phyloP scores from a whole-genome alignment of 2,329 filamentous ascomycete genomes.

The Coniosporium tulheliwenetii region DNA sequence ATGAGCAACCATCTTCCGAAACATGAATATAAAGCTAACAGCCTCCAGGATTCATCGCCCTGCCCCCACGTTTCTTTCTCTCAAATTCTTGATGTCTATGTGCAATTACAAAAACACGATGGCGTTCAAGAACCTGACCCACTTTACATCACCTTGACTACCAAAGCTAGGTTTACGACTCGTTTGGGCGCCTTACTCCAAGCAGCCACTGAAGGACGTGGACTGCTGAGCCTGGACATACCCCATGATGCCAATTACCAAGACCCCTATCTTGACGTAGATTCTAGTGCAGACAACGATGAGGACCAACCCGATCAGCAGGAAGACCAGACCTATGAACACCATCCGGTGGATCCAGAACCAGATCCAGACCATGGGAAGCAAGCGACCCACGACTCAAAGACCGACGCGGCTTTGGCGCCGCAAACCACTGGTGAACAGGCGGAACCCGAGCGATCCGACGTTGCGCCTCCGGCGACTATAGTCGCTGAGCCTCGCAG shows the following conservation, averaged over 20 bases:
- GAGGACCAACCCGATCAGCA: constrained; percentile 2
- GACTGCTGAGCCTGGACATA: not conserved
- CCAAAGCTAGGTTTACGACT: constrained; percentile 36
- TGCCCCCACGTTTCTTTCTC: constrained; percentile 34
- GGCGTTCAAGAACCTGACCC: constrained; percentile 35
- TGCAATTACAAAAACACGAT: constrained; percentile 44
- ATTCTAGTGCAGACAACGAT: constrained; percentile 3
- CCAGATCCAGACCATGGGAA: too few relatives aligned
- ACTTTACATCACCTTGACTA: constrained; percentile 41
- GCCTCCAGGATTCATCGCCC: constrained; percentile 31
- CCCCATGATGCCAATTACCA: too few relatives aligned
- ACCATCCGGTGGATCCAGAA: not conserved
- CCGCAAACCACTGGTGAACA: constrained; percentile 1
- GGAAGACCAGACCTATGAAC: constrained; percentile 1
- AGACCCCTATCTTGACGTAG: too few relatives aligned
- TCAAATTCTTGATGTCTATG: constrained; percentile 43
- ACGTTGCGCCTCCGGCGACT: not conserved
- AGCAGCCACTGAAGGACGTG: constrained; percentile 31
- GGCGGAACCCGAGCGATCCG: not conserved
- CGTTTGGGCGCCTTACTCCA: constrained; percentile 16
- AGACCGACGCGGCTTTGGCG: not conserved
- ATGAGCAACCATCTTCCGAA: constrained; percentile 11
- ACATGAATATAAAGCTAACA: constrained; percentile 11
- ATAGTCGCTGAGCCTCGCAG: too few relatives aligned
- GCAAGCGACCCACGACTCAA: too few relatives aligned